Base-by-base conservation (phyloP, 2,329 filamentous ascomycete genomes). In the Plectosphaerella plurivora region DNA sequence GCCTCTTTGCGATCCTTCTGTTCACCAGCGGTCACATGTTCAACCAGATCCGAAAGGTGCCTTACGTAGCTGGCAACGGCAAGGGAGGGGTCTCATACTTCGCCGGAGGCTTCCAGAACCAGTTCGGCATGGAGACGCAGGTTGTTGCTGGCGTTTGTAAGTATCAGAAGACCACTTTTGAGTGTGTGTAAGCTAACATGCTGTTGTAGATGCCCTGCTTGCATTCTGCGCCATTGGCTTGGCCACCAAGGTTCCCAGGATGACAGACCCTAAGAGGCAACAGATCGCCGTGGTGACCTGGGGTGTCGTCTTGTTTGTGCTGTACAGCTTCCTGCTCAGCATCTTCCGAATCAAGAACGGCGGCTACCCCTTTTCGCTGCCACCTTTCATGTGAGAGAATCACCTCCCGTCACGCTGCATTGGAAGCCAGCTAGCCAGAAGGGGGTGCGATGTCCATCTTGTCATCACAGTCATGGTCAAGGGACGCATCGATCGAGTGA, bases 11-110 rank as follows among this genome's bases (percentile, higher is more conserved):
- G 14, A 92, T 99, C 57, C 81, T 99, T 42, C 78, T 97, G 53
- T 99, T 97, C 73, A 97, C 88, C 46, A 94, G 89, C 62, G 95
- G 94, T 39, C 92, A 97, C 73, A 99, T 99, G 95, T 99, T 95
- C 81, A 99, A 97, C 71, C 92, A 97, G 66, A 99, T 99, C 65
- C 84, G 95, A 61, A 93, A 94, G 69, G 90, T 95, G 3, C 94
- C 94, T 3, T 99, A 99, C 63, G 91, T 97, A 33, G 79, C 85
- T 42, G 89, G 88, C 42, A 86, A 97, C 66, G 90, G 91, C 37
- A 84, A 82, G 51, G 94, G 94, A 16, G 91, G 91, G 5, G 83
- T 99, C 56, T 89, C 74, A 65, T 97, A 97, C 70, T 94, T 99
- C 70, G 90, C 93, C 4, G 80, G 81, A 39, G 93, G 94, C 1